These are phyloP conservation scores for Geotrichum carabidarum DNA, from an alignment of 1,139 yeast species.

Conservation along the genomic window DNA sequence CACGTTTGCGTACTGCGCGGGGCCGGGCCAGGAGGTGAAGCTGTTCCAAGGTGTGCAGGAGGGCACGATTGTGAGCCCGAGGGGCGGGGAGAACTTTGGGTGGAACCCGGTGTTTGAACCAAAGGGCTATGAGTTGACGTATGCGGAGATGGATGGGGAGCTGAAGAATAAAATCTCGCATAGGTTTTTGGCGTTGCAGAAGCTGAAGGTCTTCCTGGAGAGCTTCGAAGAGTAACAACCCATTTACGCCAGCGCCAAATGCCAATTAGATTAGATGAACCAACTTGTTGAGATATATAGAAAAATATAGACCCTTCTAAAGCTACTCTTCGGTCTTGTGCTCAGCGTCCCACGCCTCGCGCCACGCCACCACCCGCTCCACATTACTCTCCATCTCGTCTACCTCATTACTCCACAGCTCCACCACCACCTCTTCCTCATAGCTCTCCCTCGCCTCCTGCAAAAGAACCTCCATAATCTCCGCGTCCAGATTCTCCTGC, in stretches of 20 bases:
- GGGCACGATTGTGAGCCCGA: conserved; percentile 69
- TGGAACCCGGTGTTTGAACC: conserved; percentile 95
- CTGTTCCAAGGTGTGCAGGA: conserved; percentile 81
- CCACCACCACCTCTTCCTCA: conserved; percentile 74
- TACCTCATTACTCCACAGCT: conserved; percentile 61
- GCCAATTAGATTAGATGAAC: background rate
- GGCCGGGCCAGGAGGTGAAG: conserved; percentile 64
- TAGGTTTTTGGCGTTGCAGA: conserved; percentile 73
- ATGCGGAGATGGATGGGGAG: conserved; percentile 83
- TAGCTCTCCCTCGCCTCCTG: conserved; percentile 85
- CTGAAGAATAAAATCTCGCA: conserved; percentile 81
- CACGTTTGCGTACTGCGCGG: conserved; percentile 86
- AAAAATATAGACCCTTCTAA: background rate
- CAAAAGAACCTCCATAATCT: conserved; percentile 87
- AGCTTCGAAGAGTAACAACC: background rate
- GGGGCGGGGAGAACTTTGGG: conserved; percentile 82
- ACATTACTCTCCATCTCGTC: conserved; percentile 80
- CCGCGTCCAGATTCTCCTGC: conserved; percentile 91
- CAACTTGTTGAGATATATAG: background rate
- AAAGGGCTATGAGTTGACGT: conserved; percentile 55
- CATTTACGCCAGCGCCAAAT: too few species aligned
- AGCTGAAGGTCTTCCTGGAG: conserved; percentile 56
- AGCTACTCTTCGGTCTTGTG: conserved; percentile 1
- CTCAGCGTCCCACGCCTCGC: conserved; percentile 53
- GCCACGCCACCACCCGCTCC: conserved; percentile 70